Evolutionary conservation across 2,329 filamentous ascomycete species (phyloP).

Genomic region (Talaromyces rugulosus): DNA sequence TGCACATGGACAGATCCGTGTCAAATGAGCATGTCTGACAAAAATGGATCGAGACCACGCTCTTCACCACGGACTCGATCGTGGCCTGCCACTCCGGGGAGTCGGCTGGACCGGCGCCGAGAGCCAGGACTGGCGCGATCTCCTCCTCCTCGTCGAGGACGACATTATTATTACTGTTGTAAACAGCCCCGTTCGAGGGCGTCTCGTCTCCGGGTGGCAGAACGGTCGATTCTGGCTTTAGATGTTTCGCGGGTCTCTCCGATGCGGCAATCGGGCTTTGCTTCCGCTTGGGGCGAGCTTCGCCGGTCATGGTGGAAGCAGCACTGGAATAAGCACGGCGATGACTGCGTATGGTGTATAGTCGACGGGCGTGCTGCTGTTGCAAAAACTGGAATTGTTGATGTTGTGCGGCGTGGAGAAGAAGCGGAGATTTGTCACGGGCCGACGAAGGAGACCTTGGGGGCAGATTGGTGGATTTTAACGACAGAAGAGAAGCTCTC

Average conservation of each 20-base stretch:
- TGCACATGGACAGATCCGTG: conserved; percentile 89
- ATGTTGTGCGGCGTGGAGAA: neutral
- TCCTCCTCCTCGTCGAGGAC: conserved; percentile 45
- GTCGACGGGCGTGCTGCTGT: conserved; percentile 4
- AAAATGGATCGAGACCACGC: conserved; percentile 98
- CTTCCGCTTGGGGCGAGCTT: conserved; percentile 52
- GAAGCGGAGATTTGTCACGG: neutral
- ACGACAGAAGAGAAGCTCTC: neutral
- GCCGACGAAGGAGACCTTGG: neutral
- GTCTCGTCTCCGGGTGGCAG: conserved; percentile 39
- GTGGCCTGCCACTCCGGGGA: conserved; percentile 92
- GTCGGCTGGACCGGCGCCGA: conserved; percentile 53
- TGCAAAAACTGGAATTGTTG: conserved; percentile 7
- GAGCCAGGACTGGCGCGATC: conserved; percentile 40
- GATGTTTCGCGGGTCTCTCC: conserved; percentile 54
- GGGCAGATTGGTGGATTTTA: neutral
- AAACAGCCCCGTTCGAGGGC: conserved; percentile 41
- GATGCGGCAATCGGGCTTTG: conserved; percentile 47
- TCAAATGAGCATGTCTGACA: conserved; percentile 98
- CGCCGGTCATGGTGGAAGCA: conserved; percentile 43
- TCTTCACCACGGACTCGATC: conserved; percentile 88
- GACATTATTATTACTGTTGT: conserved; percentile 28
- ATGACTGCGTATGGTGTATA: conserved; percentile 1
- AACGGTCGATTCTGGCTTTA: conserved; percentile 44
- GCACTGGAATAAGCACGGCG: conserved; percentile 11